Evolutionary conservation across 2,329 filamentous ascomycete genomes (phyloP).

Genomic region (Cordyceps tenuipes): DNA sequence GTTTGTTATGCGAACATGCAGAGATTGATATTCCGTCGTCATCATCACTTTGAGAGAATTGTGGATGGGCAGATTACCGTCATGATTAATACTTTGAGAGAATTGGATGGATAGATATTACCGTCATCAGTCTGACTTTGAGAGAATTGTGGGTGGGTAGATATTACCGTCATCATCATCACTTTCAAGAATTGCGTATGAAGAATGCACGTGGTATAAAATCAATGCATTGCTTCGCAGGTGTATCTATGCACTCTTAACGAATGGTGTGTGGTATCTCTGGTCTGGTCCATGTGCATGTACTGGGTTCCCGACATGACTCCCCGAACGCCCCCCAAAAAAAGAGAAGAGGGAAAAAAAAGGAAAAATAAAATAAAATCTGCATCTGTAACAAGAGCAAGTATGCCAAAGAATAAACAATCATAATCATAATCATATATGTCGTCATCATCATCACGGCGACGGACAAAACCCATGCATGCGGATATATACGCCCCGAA

Average conservation of each 20-base stretch:
- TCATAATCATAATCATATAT: not conserved
- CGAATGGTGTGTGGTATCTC: conserved; percentile 9
- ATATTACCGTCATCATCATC: too few species aligned
- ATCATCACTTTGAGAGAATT: too few species aligned
- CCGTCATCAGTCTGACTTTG: too few species aligned
- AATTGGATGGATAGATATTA: too few species aligned
- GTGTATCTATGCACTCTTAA: conserved; percentile 7
- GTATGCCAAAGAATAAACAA: not conserved
- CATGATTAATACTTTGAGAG: too few species aligned
- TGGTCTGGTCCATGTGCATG: not conserved
- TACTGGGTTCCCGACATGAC: not conserved
- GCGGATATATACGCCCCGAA: not conserved
- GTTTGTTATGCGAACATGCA: too few species aligned
- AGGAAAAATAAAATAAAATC: not conserved
- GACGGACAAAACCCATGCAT: not conserved
- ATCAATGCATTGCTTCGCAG: not conserved
- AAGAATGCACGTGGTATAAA: not conserved
- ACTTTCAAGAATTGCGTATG: too few species aligned
- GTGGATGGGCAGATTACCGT: too few species aligned
- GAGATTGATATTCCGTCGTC: too few species aligned
- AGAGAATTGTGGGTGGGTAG: too few species aligned
- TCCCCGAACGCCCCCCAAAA: not conserved
- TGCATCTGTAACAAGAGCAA: not conserved
- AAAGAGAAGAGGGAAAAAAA: not conserved
- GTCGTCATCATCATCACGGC: not conserved